Evolutionary conservation across 352 stramenopile species (phyloP).

Genomic region (Globisporangium acanthophoron): DNA sequence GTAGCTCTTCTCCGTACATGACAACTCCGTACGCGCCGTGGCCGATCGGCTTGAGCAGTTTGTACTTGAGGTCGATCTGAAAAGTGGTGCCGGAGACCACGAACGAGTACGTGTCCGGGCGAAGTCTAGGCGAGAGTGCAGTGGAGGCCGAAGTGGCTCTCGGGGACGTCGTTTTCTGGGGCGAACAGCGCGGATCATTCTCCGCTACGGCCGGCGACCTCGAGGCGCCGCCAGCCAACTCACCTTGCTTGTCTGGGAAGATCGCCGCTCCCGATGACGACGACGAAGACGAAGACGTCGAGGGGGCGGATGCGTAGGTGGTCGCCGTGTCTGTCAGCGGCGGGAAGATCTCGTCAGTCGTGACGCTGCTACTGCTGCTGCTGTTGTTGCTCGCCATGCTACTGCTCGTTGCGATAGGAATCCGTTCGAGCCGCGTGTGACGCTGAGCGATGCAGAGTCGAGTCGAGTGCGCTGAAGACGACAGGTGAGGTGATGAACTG

Average conservation of each 20-base stretch:
- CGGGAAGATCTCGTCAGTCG: slow-evolving; percentile 1
- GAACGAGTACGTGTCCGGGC: slow-evolving; percentile 70
- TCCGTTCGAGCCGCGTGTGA: neutral
- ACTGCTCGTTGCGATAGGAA: neutral
- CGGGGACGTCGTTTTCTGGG: neutral
- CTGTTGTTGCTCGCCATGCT: neutral
- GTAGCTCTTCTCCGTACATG: slow-evolving; percentile 55
- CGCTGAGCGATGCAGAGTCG: neutral
- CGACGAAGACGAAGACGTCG: neutral
- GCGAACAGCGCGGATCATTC: slow-evolving; percentile 7
- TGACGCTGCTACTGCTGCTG: slow-evolving; percentile 2
- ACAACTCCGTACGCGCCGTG: slow-evolving; percentile 93
- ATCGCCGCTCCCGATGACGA: neutral
- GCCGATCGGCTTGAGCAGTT: slow-evolving; percentile 94
- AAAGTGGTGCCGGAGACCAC: slow-evolving; percentile 86
- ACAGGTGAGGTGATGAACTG: too few species aligned
- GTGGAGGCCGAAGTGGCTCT: neutral
- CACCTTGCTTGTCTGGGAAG: slow-evolving; percentile 11
- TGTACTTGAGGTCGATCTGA: slow-evolving; percentile 92
- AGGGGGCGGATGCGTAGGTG: neutral
- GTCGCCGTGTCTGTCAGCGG: neutral
- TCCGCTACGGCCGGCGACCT: neutral
- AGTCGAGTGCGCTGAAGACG: neutral
- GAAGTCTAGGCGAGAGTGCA: slow-evolving; percentile 16
- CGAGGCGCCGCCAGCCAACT: neutral